Percentiles rank a stretch among this genome's conserved stretches.
phyloP scores from a whole-genome alignment of 768 basidiomycete genomes.

The Galerina marginata region DNA sequence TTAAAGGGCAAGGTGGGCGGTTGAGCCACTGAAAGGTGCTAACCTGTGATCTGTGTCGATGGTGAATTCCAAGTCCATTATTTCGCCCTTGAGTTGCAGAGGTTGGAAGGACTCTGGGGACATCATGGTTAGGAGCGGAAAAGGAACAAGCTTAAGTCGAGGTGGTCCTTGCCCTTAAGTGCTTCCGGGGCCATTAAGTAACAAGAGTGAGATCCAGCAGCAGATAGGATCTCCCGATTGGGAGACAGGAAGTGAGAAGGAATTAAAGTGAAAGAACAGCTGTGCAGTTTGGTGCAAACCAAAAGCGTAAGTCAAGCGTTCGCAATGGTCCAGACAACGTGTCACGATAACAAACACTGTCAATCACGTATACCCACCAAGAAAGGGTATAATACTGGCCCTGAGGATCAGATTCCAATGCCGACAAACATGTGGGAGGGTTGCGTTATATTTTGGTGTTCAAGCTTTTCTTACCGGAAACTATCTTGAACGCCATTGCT shows the following conservation, averaged over 20 bases:
- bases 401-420: conserved; percentile 43
- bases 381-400: conserved; percentile 38
- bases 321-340: conserved; percentile 29
- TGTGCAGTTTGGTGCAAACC: conserved; percentile 9
- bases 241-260: conserved; percentile 9
- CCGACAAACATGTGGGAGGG: conserved; percentile 36
- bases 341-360: conserved; percentile 37
- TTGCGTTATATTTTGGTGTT: conserved; percentile 35
- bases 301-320: conserved; percentile 14
- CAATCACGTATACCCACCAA: conserved; percentile 31
- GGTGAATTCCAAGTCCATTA: conserved; percentile 79
- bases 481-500: conserved; percentile 35
- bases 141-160: conserved; percentile 54
- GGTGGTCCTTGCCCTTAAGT: conserved; percentile 54
- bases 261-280: conserved; percentile 5
- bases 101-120: conserved; percentile 56
- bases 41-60: conserved; percentile 73
- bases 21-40: conserved; percentile 29
- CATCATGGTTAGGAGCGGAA: conserved; percentile 57
- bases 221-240: conserved; percentile 50
- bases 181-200: conserved; percentile 67
- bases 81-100: conserved; percentile 74
- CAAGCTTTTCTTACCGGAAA: conserved; percentile 37
- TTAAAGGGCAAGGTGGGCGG: conserved; percentile 30
- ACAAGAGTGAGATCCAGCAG: conserved; percentile 41